Evolutionary conservation across 805 yeast species (phyloP).

Genomic region (Wickerhamiella domercqiae): DNA sequence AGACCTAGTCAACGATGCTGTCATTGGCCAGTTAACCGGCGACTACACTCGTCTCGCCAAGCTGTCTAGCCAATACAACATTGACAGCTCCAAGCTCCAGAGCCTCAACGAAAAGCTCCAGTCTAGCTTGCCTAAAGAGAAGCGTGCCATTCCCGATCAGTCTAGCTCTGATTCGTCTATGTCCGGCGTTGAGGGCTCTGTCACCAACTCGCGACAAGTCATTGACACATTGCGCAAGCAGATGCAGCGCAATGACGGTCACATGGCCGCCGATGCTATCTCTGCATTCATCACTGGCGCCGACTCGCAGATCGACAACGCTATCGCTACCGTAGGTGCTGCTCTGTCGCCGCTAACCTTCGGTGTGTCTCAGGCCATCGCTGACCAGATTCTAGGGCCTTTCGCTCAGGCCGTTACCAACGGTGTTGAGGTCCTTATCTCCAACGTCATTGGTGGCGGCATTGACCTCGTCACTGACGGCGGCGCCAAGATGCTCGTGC

Average conservation of each 20-base stretch:
- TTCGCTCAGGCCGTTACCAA: conserved; percentile 21
- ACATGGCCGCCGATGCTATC: conserved; percentile 15
- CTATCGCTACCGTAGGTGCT: conserved; percentile 13
- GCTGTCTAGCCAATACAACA: conserved; percentile 12
- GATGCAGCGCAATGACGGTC: conserved; percentile 14
- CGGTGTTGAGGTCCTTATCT: conserved; percentile 21
- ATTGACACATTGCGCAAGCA: conserved; percentile 13
- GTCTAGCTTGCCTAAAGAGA: not conserved
- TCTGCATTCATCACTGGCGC: conserved; percentile 21
- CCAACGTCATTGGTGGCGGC: conserved; percentile 17
- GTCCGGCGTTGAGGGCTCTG: not conserved
- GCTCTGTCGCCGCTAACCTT: conserved; percentile 11
- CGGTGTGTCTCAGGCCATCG: conserved; percentile 13
- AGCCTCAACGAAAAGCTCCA: conserved; percentile 6
- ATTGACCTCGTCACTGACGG: conserved; percentile 17
- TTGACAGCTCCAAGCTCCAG: conserved; percentile 10
- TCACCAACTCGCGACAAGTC: conserved; percentile 13
- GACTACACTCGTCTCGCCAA: conserved; percentile 12
- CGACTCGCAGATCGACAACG: conserved; percentile 24
- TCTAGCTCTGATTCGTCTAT: not conserved
- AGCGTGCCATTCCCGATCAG: not conserved
- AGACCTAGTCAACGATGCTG: conserved; percentile 13
- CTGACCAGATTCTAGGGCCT: conserved; percentile 19
- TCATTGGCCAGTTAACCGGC: conserved; percentile 11
- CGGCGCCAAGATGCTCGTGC: conserved; percentile 11